Percentiles rank a stretch among this genome's conserved stretches.
Conservation (phyloP, 2,329 filamentous ascomycete genomes). For the Aspergillus unguis region DNA sequence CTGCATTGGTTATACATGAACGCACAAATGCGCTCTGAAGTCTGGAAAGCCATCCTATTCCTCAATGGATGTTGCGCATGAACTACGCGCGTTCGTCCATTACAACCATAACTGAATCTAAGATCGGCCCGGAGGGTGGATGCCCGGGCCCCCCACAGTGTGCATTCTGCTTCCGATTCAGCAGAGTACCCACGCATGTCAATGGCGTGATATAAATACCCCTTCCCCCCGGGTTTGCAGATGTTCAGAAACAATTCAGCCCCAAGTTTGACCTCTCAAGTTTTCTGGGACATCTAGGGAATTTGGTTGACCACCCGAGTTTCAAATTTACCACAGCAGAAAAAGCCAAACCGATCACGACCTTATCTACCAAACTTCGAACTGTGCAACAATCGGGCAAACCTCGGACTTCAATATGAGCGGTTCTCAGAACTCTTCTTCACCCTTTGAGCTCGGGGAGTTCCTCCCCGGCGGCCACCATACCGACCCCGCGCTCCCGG, state of each 20-base stretch:
- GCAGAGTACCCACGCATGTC: not conserved
- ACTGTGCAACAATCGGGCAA: not conserved
- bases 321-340: too few relatives aligned
- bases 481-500: conserved; percentile 27
- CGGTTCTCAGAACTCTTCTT: conserved; percentile 3
- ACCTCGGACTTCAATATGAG: not conserved
- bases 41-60: too few relatives aligned
- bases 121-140: too few relatives aligned
- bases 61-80: too few relatives aligned
- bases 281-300: not conserved
- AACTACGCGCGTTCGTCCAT: too few relatives aligned
- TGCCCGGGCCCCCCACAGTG: too few relatives aligned
- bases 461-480: conserved; percentile 32
- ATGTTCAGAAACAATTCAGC: not conserved
- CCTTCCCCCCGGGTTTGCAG: not conserved
- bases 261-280: not conserved
- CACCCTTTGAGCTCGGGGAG: conserved; percentile 24
- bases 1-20: too few relatives aligned
- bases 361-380: too few relatives aligned
- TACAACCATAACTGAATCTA: too few relatives aligned
- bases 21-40: too few relatives aligned
- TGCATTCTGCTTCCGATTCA: not conserved
- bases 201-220: conserved; percentile 6
- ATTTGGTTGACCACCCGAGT: too few relatives aligned
- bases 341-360: too few relatives aligned